Evolutionary conservation across 352 stramenopile species (phyloP).

Genomic region (Phytopythium oedochilum): DNA sequence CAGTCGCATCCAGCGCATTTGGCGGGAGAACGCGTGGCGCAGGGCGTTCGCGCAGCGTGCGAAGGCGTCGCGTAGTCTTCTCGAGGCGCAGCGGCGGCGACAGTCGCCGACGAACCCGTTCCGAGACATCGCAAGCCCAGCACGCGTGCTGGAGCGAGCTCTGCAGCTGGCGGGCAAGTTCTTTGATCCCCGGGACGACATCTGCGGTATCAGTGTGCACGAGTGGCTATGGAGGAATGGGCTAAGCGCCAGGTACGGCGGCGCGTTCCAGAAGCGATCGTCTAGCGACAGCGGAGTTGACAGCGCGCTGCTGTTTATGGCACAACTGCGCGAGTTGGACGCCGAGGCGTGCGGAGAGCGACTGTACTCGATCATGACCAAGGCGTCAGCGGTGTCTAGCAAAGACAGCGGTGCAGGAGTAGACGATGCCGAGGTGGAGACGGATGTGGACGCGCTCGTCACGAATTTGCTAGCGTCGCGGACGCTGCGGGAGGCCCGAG

Average conservation of each 20-base stretch:
- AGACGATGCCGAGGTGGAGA: slow-evolving; percentile 3
- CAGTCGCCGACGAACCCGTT: slow-evolving; percentile 46
- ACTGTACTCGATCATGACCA: slow-evolving; percentile 5
- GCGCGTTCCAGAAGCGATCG: slow-evolving; percentile 36
- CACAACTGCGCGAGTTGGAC: slow-evolving; percentile 18
- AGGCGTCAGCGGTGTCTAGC: not conserved
- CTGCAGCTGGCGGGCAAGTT: slow-evolving; percentile 5
- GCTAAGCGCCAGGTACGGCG: slow-evolving; percentile 37
- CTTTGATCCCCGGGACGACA: slow-evolving; percentile 57
- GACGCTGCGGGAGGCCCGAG: slow-evolving; percentile 15
- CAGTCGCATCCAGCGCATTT: slow-evolving; percentile 48
- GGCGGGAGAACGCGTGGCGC: slow-evolving; percentile 48
- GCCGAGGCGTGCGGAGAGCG: slow-evolving; percentile 19
- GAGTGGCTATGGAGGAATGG: slow-evolving; percentile 61
- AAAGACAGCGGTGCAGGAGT: not conserved
- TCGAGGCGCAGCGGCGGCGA: slow-evolving; percentile 44
- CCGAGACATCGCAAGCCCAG: not conserved
- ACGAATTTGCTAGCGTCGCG: slow-evolving; percentile 46
- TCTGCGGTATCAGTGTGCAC: slow-evolving; percentile 40
- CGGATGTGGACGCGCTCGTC: slow-evolving; percentile 40
- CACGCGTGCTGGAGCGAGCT: not conserved
- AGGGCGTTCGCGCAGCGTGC: slow-evolving; percentile 11
- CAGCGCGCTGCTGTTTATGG: slow-evolving; percentile 3
- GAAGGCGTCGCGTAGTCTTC: slow-evolving; percentile 31
- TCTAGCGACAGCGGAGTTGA: not conserved